Conservation (phyloP, 306 rosid species). For the Vigna mungo region DNA sequence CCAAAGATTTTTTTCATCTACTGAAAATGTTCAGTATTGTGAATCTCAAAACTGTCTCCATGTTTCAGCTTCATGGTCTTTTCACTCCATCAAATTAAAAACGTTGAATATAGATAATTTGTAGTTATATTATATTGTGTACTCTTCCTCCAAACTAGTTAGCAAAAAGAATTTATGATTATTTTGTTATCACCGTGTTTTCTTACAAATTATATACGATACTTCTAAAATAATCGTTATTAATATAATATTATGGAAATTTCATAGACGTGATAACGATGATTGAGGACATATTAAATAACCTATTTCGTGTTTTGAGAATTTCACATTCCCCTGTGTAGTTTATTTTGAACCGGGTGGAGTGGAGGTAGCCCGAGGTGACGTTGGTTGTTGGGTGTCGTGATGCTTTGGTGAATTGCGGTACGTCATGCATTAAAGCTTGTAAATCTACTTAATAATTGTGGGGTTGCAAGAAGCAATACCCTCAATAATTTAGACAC, state of each 20-base stretch:
- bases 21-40: background rate
- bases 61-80: conserved; percentile 17
- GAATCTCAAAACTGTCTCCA: conserved; percentile 9
- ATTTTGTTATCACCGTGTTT: no score
- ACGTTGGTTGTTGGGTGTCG: background rate
- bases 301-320: background rate
- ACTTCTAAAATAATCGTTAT: no score
- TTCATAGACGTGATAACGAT: background rate
- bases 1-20: background rate
- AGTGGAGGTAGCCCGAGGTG: background rate
- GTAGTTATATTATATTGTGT: background rate
- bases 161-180: no score
- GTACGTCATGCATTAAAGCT: background rate
- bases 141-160: no score
- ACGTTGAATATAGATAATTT: background rate
- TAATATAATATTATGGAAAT: background rate
- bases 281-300: background rate
- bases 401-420: background rate
- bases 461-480: no score
- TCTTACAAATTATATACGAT: no score
- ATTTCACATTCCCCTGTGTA: background rate
- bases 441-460: background rate
- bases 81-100: conserved; percentile 6
- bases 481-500: no score
- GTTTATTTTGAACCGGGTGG: background rate